phyloP scores from a whole-genome alignment of 208 protist genomes.

The Leishmania lainsoni region DNA sequence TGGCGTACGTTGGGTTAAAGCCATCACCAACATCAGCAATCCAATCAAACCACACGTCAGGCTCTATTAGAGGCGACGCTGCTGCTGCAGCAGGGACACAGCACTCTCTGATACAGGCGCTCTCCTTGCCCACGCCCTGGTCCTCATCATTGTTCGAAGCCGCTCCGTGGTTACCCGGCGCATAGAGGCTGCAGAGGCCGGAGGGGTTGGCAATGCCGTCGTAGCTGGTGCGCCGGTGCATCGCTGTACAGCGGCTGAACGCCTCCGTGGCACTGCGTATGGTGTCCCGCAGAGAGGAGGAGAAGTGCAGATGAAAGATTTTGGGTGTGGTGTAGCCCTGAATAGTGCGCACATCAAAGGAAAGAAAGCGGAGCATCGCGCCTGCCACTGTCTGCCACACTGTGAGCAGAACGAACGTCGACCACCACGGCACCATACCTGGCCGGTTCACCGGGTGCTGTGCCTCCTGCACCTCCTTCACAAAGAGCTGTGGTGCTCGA shows the following conservation, averaged over 20 bases:
- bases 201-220: neutral
- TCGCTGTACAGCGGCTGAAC: neutral
- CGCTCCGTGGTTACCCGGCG: neutral
- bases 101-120: neutral
- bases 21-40: slow-evolving; percentile 86
- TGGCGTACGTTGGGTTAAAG: slow-evolving; percentile 87
- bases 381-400: slow-evolving; percentile 56
- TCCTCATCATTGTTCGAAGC: neutral
- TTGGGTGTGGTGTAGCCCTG: slow-evolving; percentile 54
- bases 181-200: neutral
- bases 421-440: slow-evolving; percentile 87
- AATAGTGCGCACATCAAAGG: slow-evolving; percentile 75
- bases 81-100: neutral
- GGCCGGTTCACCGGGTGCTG: slow-evolving; percentile 63
- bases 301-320: slow-evolving; percentile 61
- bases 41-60: slow-evolving; percentile 87
- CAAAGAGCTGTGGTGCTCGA: slow-evolving; percentile 19
- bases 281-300: slow-evolving; percentile 12
- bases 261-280: slow-evolving; percentile 3
- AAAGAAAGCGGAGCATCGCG: slow-evolving; percentile 61
- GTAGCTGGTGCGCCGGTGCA: too few relatives aligned
- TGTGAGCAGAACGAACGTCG: slow-evolving; percentile 71
- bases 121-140: neutral
- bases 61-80: neutral
- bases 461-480: slow-evolving; percentile 27